These are phyloP conservation scores for Aspergillus ochraceoroseus DNA, from an alignment of 2,329 filamentous ascomycete genomes.

Conservation along the genomic window DNA sequence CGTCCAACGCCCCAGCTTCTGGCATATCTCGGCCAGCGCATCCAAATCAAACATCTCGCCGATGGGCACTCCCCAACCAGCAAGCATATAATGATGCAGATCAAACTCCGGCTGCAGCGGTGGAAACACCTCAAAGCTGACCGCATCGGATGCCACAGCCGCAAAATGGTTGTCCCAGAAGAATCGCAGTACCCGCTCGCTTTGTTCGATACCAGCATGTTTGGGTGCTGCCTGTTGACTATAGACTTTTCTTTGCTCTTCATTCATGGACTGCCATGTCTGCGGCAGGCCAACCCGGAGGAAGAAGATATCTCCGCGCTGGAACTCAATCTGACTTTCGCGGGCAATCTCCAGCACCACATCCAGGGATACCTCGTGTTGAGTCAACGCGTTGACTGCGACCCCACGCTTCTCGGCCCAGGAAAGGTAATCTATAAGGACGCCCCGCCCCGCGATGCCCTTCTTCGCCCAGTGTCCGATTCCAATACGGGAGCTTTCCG, in stretches of 20 bases:
- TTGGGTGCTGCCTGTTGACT: conserved; percentile 30
- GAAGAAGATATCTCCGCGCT: conserved; percentile 39
- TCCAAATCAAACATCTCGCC: conserved; percentile 42
- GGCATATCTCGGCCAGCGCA: conserved; percentile 32
- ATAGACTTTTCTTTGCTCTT: conserved; percentile 27
- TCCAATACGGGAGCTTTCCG: conserved; percentile 32
- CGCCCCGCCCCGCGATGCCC: conserved; percentile 40
- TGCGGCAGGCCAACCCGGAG: conserved; percentile 35
- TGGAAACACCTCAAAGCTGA: conserved; percentile 54
- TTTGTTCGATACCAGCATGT: conserved; percentile 39
- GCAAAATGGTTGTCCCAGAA: conserved; percentile 58
- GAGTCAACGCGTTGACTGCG: conserved; percentile 31
- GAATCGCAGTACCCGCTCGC: conserved; percentile 49
- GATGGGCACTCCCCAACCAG: conserved; percentile 39
- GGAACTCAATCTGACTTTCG: conserved; percentile 36
- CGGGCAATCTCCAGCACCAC: conserved; percentile 34
- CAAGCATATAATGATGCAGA: conserved; percentile 36
- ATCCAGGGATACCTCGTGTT: conserved; percentile 33
- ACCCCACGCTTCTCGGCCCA: conserved; percentile 35
- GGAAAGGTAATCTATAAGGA: conserved; percentile 38
- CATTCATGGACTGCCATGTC: conserved; percentile 34
- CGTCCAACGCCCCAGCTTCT: conserved; percentile 33
- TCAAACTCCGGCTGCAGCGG: conserved; percentile 32
- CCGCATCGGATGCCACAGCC: conserved; percentile 56
- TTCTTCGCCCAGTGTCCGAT: conserved; percentile 39